phyloP scores from a whole-genome alignment of 164 flowering plant genomes.

The Macadamia tetraphylla region DNA sequence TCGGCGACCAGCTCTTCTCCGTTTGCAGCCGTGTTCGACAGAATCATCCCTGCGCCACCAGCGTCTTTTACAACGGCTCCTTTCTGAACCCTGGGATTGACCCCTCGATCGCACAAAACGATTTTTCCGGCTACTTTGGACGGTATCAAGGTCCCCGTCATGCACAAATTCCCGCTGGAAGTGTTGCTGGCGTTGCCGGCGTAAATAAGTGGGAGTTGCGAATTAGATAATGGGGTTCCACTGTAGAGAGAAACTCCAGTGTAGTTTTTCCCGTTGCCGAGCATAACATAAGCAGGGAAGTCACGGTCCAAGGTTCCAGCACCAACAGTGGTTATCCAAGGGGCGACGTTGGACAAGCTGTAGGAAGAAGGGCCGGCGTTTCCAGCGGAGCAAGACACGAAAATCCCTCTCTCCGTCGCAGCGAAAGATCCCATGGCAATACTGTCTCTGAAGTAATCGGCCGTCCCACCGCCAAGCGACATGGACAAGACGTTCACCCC shows the following conservation, averaged over 20 bases:
- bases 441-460: conserved; percentile 52
- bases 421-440: conserved; percentile 73
- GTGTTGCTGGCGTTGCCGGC: conserved; percentile 53
- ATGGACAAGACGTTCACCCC: conserved; percentile 83
- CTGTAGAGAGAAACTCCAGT: conserved; percentile 62
- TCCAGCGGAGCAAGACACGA: conserved; percentile 90
- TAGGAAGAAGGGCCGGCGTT: conserved; percentile 57
- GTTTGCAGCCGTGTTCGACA: conserved; percentile 51
- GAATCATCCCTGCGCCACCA: conserved; percentile 87
- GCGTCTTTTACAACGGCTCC: conserved; percentile 63
- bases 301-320: conserved; percentile 88
- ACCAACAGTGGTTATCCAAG: conserved; percentile 90
- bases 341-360: conserved; percentile 71
- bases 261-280: conserved; percentile 60
- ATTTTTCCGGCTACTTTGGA: conserved; percentile 68
- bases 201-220: conserved; percentile 40
- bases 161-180: conserved; percentile 49
- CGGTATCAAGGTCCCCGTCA: conserved; percentile 44
- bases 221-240: conserved; percentile 38
- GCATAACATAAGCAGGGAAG: conserved; percentile 61
- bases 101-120: conserved; percentile 78
- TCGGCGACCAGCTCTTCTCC: conserved; percentile 83
- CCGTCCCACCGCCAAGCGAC: conserved; percentile 64
- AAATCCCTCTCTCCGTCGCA: conserved; percentile 58
- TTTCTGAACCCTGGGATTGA: conserved; percentile 53